Percentiles rank a stretch among this genome's conserved stretches.
phyloP scores from a whole-genome alignment of 2,329 filamentous ascomycete genomes.

The Periconia macrospinosa region DNA sequence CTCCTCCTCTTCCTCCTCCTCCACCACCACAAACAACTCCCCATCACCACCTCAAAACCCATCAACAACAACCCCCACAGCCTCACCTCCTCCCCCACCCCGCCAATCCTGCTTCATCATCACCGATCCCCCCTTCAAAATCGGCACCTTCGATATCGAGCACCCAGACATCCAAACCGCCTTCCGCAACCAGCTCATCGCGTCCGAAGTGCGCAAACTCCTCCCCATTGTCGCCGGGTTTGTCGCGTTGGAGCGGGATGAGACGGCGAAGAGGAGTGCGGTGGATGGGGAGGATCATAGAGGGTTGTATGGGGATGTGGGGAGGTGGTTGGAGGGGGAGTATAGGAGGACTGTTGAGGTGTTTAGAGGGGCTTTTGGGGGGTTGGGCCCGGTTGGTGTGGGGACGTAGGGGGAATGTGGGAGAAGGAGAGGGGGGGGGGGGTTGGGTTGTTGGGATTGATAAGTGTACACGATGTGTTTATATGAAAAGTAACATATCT shows the following conservation, averaged over 20 bases:
- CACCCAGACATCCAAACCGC: conserved; percentile 1
- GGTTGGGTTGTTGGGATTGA: too few relatives aligned
- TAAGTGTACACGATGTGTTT: too few relatives aligned
- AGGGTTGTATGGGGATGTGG: conserved; percentile 1
- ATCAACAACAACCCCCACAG: neutral
- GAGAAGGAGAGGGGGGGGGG: too few relatives aligned
- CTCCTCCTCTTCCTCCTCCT: neutral
- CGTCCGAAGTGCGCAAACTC: conserved; percentile 1
- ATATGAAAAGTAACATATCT: too few relatives aligned
- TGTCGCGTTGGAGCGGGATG: neutral
- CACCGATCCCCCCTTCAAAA: conserved; percentile 1
- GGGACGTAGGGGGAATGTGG: too few relatives aligned
- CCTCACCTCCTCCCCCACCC: neutral
- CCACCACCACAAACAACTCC: neutral
- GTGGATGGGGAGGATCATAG: conserved; percentile 1
- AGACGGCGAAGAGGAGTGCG: neutral
- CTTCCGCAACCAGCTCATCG: conserved; percentile 7
- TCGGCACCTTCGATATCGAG: conserved; percentile 6
- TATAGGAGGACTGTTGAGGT: neutral
- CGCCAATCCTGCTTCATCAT: conserved; percentile 2
- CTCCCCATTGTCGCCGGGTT: conserved; percentile 1
- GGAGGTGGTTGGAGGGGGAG: conserved; percentile 2
- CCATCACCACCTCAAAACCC: neutral
- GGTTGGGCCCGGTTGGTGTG: neutral
- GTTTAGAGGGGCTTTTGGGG: neutral